Evolutionary conservation across 306 rosid species (phyloP), one percentile per base, ranked within the genome.

Genomic region (Corylus heterophylla): DNA sequence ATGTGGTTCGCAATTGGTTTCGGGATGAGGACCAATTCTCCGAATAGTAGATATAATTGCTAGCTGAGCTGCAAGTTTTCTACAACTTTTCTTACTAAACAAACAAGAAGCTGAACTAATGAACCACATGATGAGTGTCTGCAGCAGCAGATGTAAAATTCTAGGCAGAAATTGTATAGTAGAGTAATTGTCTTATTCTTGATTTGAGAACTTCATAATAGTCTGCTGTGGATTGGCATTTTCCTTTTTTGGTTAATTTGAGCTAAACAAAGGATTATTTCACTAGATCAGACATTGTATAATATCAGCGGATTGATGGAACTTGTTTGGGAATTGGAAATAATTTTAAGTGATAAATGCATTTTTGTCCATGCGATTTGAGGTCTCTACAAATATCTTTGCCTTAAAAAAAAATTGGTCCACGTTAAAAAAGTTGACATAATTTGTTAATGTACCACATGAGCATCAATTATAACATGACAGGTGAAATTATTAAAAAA

Each of bases 1-100:
- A 89, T 58, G 90, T 81, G 39, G 14, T 88, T 49, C 88, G 84
- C 27, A 25, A 89, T 81, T 93, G 98, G 99, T 77, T 93, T 72
- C 80, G 14, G 61, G 87, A 89, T 10, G 97, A 89, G 55, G 78
- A 86, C 48, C 7, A 79, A 54, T 69, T 71, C 74, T 63, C 55
- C 45, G 61, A 72, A 45, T 37, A 80, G 25, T 42, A 67, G 63
- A 47, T 71, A 18, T 22, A 18, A 50, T 54, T 69, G 63, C 77
- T 31, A 16, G 50, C 71, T 25, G 69, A 63, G 20, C 31, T 14
- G 9, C 45, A 29, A 31, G 45, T 31, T 63, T 63, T 63, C 5
- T 5, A 18, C 59, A 54, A 5, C 8, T 7, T 54, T 54, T 54
- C n/a, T 49, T 54, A 17, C 59, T 14, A 18, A 54, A 54, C 59